Evolutionary conservation across 2,329 filamentous ascomycete genomes (phyloP), one percentile per base, ranked within the genome.

Genomic region (Colletotrichum musae): DNA sequence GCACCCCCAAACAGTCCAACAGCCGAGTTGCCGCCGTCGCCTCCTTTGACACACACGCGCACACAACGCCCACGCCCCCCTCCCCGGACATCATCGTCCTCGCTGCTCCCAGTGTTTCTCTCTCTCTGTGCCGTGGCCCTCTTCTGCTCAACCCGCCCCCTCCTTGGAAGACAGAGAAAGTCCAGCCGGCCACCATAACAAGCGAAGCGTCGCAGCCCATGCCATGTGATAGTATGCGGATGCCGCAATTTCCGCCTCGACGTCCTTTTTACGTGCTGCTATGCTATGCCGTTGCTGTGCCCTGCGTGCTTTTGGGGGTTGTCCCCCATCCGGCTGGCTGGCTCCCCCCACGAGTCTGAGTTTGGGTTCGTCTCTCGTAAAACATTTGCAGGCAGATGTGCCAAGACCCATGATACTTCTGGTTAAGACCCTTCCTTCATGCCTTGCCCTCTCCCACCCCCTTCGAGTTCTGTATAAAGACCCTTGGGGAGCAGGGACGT

Each of bases 191-290:
- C 39, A 36, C 56, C 54, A 60, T 56, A 41, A 56, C 56, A 57
- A 66, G 66, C 66, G 50, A 69, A 60, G 66, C 56, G 62, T 60
- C 56, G 48, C 66, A 66, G 56, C 43, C 45, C 66, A 52, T 69
- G 62, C 56, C 65, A 64, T 68, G 65, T 69, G 56, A 59, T 70
- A 18, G 32, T 68, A 32, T 70, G 68, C 63, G 47, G 64, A 58
- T 61, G 64, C 64, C 64, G 58, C 47, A 70, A 58, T 68, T 6
- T 70, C 68, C 68, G 58, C 51, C 21, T 43, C 26, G 48, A 28
- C 51, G 43, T 24, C 21, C 21, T 24, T 24, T 24, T 24, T 24
- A 24, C 21, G 21, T 24, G 21, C 32, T 32, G 28, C 32, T 36
- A 36, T 36, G 32, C 32, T 10, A 36, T 36, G 32, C 32, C 10